Base-by-base conservation (phyloP, 202 grass and related monocot species). In the Zizania palustris region DNA sequence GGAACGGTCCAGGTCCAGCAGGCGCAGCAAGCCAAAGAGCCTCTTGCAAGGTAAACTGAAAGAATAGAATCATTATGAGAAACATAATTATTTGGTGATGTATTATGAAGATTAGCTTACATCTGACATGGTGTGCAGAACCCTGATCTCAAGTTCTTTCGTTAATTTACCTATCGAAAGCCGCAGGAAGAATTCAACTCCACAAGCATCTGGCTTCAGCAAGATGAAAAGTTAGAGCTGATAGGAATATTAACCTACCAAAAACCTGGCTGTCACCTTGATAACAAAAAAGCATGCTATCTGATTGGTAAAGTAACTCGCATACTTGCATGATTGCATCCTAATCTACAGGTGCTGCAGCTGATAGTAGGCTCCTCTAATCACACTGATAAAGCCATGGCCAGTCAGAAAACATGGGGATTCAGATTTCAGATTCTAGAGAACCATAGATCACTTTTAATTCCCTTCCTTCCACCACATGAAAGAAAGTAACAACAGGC, bases 341-440 rank as follows among this genome's bases (percentile, higher is more conserved):
- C 22, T 61, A 62, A 87, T 73, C 66, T 53, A 62, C 62, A 78
- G 74, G 45, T 22, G 80, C 55, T 51, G 34, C 66, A 60, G 78
- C 73, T 71, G 73, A 77, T 11, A 77, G 73, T 11, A 8, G 57
- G n/a, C 11, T 80, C n/a, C 5, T 80, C 14, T 36, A 34, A 50
- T 39, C 55, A 61, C 21, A 69, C 28, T 69, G 42, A 22, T 4
- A 3, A 4, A 46, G 41, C 60, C 55, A 67, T 42, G 54, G 21
- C 36, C 35, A 38, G 6, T 70, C 53, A 19, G 66, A 55, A 80
- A 18, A 28, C 9, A 5, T 18, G 8, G 13, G 64, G 75, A 80
- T 84, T 75, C 56, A 14, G 63, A 79, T 57, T 44, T 59, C 34
- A 28, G 70, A 59, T 88, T 80, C 63, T 78, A 12, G 46, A 69